Base-by-base conservation (phyloP, 805 yeast species). In the Phaffomyces antillensis region DNA sequence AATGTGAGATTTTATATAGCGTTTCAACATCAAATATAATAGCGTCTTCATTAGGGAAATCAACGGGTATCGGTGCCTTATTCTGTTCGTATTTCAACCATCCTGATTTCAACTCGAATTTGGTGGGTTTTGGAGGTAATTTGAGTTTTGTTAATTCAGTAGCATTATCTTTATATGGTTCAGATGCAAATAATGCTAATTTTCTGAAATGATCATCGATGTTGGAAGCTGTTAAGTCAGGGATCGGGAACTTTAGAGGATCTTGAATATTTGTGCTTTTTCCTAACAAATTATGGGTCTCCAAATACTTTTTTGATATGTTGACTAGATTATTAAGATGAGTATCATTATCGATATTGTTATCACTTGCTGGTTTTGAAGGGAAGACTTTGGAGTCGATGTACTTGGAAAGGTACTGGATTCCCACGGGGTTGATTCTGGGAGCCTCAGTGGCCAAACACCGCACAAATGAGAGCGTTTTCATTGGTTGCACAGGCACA, bases 11-110 rank as follows among this genome's bases (percentile, higher is more conserved):
- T 52, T 86, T 82, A 64, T 88, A 90, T 56, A 90, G 60, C 0
- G 83, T 86, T 61, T 93, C 99, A 11, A 87, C 90, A 63, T 93
- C 99, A 61, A 91, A 91, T 0, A 85, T 89, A 12, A 93, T 57
- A 3, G 76, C 78, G 36, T 79, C 72, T 46, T 86, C 97, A 32
- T 52, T 55, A 0, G 99, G 99, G 54, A 65, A 81, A 0, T 68
- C 69, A 0, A 93, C 96, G 0, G 58, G 47, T 18, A 64, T 62
- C 0, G 96, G 89, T 0, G 43, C 44, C 43, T 66, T 58, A 1
- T 81, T 82, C 0, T 68, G 68, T 0, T 68, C 66, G 61, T 93
- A 91, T 54, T 83, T 70, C 16, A 77, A 71, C 98, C 98, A 93
- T 8, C 99, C 98, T 3, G 86, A 63, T 52, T 68, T 58, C 41